Conservation (phyloP, 2,329 filamentous ascomycete genomes). For the Fusarium ramigenum region DNA sequence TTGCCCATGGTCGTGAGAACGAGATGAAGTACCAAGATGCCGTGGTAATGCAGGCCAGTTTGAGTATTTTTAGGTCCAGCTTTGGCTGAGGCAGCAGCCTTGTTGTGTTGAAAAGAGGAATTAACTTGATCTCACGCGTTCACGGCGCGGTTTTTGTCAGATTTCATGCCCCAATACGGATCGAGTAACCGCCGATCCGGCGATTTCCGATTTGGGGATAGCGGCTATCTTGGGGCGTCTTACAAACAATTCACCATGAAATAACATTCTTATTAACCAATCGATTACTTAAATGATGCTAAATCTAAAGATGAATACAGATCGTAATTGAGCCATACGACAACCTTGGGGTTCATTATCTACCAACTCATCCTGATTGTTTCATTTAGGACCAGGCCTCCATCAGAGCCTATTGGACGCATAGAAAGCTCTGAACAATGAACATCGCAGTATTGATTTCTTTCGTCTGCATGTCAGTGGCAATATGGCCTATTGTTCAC, state of each 20-base stretch:
- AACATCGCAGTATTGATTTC: fast-evolving
- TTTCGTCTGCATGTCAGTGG: fast-evolving
- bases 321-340: fast-evolving
- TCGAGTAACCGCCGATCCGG: conserved; percentile 3
- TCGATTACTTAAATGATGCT: neutral
- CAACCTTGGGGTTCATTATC: fast-evolving
- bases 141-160: neutral
- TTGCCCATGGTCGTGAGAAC: neutral
- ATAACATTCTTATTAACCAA: neutral
- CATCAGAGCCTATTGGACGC: neutral
- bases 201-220: neutral
- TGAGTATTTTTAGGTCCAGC: neutral
- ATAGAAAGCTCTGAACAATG: neutral
- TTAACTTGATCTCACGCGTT: neutral
- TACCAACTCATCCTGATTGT: no score
- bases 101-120: neutral
- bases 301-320: fast-evolving
- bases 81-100: neutral
- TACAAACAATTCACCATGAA: neutral
- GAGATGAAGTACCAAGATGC: fast-evolving
- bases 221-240: neutral
- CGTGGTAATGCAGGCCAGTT: fast-evolving
- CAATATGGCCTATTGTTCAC: neutral
- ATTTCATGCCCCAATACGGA: neutral
- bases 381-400: neutral